These are phyloP conservation scores for Xenoacremonium recifei DNA, from an alignment of 2,329 filamentous ascomycete genomes.

Conservation along the genomic window DNA sequence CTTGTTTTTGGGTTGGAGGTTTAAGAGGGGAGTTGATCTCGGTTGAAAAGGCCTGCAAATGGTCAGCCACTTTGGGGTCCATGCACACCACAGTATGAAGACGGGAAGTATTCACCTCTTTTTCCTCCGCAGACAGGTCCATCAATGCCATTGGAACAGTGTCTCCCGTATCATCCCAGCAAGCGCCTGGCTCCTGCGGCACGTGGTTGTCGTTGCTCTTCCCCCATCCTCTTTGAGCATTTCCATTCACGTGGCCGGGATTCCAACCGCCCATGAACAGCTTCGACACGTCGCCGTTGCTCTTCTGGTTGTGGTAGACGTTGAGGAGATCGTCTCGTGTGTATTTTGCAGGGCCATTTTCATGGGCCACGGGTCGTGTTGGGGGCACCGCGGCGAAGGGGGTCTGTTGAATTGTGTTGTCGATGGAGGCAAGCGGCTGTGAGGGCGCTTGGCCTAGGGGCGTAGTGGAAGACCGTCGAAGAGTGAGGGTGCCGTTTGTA, in stretches of 20 bases:
- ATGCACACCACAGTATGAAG: not conserved
- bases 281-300: conserved; percentile 54
- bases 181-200: conserved; percentile 82
- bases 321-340: conserved; percentile 76
- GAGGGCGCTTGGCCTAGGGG: conserved; percentile 42
- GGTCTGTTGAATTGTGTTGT: conserved; percentile 40
- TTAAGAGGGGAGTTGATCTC: conserved; percentile 96
- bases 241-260: conserved; percentile 67
- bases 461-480: conserved; percentile 62
- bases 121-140: conserved; percentile 65
- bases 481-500: conserved; percentile 62
- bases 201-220: conserved; percentile 72
- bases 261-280: conserved; percentile 79
- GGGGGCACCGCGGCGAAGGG: conserved; percentile 32
- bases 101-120: conserved; percentile 46
- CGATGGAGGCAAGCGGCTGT: conserved; percentile 35
- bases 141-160: conserved; percentile 70
- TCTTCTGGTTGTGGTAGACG: conserved; percentile 59
- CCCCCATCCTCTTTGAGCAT: conserved; percentile 67
- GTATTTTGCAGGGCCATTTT: conserved; percentile 59
- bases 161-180: conserved; percentile 77
- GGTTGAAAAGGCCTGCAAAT: conserved; percentile 66
- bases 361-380: conserved; percentile 30
- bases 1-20: conserved; percentile 73
- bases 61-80: conserved; percentile 19